Percentiles rank a stretch among this genome's conserved stretches.
Conservation (phyloP, 2,329 filamentous ascomycete species). For the Monilinia vaccinii-corymbosi region DNA sequence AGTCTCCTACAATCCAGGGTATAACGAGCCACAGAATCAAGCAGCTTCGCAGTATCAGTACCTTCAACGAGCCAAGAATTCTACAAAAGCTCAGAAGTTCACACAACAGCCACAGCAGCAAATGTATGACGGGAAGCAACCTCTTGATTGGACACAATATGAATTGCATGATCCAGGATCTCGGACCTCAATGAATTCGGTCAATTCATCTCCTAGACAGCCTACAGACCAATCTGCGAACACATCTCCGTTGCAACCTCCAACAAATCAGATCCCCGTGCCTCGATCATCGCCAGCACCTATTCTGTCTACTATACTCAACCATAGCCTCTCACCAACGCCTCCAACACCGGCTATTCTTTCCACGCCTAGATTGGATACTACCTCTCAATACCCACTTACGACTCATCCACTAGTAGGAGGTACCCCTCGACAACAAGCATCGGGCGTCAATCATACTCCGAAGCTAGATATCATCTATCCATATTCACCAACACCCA, state of each 20-base stretch:
- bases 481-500: neutral
- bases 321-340: neutral
- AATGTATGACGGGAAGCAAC: neutral
- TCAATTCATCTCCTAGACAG: neutral
- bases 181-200: neutral
- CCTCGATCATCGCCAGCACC: neutral
- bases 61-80: neutral
- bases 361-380: neutral
- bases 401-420: neutral
- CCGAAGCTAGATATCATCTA: neutral
- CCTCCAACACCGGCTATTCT: neutral
- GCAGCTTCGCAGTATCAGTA: neutral
- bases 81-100: neutral
- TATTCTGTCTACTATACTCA: neutral
- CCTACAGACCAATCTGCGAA: neutral
- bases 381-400: neutral
- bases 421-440: neutral
- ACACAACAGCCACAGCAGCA: neutral
- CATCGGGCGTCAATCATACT: neutral
- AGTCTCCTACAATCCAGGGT: neutral
- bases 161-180: neutral
- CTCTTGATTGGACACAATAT: neutral
- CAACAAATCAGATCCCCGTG: neutral
- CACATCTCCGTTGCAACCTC: neutral
- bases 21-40: neutral